These are phyloP conservation scores for Tolypocladium nubicola DNA, from an alignment of 2,329 filamentous ascomycete genomes.

Conservation along the genomic window DNA sequence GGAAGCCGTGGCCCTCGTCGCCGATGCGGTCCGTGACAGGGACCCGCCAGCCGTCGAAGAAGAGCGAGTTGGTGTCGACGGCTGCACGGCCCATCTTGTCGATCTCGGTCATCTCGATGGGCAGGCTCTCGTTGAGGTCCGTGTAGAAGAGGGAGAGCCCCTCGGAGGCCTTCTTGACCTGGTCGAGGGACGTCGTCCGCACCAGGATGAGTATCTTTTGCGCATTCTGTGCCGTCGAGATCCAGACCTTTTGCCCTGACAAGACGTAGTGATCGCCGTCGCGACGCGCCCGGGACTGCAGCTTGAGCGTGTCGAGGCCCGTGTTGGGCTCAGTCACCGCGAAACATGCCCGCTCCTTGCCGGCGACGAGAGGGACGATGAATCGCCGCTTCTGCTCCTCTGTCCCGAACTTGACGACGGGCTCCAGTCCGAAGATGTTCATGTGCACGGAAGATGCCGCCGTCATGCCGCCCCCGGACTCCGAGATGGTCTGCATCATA, in stretches of 20 bases:
- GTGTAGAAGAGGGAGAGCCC: constrained; percentile 75
- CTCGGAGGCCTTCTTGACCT: constrained; percentile 58
- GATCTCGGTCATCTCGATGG: constrained; percentile 59
- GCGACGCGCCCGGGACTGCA: constrained; percentile 51
- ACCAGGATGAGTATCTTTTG: constrained; percentile 75
- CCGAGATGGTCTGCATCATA: constrained; percentile 76
- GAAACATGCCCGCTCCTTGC: constrained; percentile 65
- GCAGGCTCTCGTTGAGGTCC: constrained; percentile 51
- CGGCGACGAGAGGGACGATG: constrained; percentile 61
- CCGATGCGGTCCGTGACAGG: constrained; percentile 57
- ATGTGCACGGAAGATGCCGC: constrained; percentile 52
- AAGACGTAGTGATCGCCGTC: constrained; percentile 52
- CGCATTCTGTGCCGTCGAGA: constrained; percentile 73
- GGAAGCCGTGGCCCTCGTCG: constrained; percentile 65
- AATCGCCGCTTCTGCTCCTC: constrained; percentile 51
- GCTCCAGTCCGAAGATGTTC: constrained; percentile 66
- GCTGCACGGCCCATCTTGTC: constrained; percentile 79
- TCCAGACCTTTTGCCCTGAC: constrained; percentile 81
- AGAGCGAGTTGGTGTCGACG: constrained; percentile 78
- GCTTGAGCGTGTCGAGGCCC: constrained; percentile 64
- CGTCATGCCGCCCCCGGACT: constrained; percentile 71
- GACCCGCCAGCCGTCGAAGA: constrained; percentile 73
- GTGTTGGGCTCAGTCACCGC: constrained; percentile 79
- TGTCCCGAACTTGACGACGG: constrained; percentile 62
- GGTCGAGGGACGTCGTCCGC: constrained; percentile 58